Percentiles rank a stretch among this genome's conserved stretches.
phyloP scores from a whole-genome alignment of 257 asterid species.

The Nicotiana benthamiana region DNA sequence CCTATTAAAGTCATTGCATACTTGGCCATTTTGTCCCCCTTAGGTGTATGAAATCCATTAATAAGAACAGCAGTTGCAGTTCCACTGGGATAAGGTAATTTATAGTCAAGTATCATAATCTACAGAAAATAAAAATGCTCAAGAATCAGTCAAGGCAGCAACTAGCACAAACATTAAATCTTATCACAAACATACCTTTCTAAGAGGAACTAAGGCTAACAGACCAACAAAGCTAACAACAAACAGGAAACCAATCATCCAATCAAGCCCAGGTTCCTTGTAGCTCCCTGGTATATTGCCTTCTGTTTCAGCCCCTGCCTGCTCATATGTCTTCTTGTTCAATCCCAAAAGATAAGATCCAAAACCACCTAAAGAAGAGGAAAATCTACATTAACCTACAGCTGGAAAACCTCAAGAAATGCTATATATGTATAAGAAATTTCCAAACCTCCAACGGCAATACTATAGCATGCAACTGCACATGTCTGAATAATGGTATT shows the following conservation, averaged over 20 bases:
- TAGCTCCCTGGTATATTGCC: slow-evolving; percentile 49
- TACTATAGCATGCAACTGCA: slow-evolving; percentile 30
- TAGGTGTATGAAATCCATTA: slow-evolving; percentile 60
- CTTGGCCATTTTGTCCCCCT: slow-evolving; percentile 58
- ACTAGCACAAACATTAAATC: neutral
- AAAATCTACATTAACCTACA: neutral
- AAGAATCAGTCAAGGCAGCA: neutral
- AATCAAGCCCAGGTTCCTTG: slow-evolving; percentile 50
- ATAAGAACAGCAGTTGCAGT: slow-evolving; percentile 72
- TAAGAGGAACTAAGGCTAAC: slow-evolving; percentile 60
- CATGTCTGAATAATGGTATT: slow-evolving; percentile 25
- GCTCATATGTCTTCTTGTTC: slow-evolving; percentile 47
- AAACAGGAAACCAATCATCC: slow-evolving; percentile 73
- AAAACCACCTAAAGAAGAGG: slow-evolving; percentile 43
- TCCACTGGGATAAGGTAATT: slow-evolving; percentile 59
- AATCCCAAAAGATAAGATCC: slow-evolving; percentile 58
- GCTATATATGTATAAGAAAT: too few relatives aligned
- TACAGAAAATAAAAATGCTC: slow-evolving; percentile 9
- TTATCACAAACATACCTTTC: slow-evolving; percentile 34
- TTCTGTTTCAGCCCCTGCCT: slow-evolving; percentile 44
- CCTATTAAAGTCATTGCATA: slow-evolving; percentile 4
- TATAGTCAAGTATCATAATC: slow-evolving; percentile 57
- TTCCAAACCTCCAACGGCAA: slow-evolving; percentile 21
- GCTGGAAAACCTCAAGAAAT: neutral
- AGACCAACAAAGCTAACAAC: slow-evolving; percentile 58